Evolutionary conservation across 345 rosid genomes (phyloP).

Genomic region (Citrus sp.): DNA sequence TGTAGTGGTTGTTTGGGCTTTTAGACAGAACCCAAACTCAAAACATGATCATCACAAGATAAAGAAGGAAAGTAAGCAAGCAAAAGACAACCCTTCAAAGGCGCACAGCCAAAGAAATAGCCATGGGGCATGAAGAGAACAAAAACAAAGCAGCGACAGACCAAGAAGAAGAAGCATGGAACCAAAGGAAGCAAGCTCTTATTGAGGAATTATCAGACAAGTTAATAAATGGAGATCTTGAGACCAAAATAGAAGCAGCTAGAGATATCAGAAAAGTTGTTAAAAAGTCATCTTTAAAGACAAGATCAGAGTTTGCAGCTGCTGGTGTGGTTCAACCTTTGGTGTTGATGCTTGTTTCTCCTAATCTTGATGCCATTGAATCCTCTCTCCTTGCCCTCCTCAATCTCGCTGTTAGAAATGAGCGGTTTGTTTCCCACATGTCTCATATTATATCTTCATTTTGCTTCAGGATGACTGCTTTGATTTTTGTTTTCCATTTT

Average conservation of each 20-base stretch:
- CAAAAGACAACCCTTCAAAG: background rate
- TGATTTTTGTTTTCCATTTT: background rate
- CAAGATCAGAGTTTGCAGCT: slow-evolving; percentile 62
- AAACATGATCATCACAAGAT: background rate
- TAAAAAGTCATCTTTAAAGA: slow-evolving; percentile 50
- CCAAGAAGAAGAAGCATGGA: slow-evolving; percentile 45
- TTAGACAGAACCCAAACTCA: slow-evolving; percentile 1
- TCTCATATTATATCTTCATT: background rate
- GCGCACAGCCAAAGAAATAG: background rate
- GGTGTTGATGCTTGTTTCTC: slow-evolving; percentile 55
- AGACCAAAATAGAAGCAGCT: slow-evolving; percentile 61
- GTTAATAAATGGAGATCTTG: slow-evolving; percentile 59
- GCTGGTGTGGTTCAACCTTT: slow-evolving; percentile 74
- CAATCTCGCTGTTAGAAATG: slow-evolving; percentile 72
- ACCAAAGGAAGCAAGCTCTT: slow-evolving; percentile 40
- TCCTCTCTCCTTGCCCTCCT: slow-evolving; percentile 79
- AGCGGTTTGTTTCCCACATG: slow-evolving; percentile 29
- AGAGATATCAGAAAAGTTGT: slow-evolving; percentile 53
- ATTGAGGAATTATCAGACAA: slow-evolving; percentile 43
- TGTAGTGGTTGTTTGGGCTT: slow-evolving; percentile 12
- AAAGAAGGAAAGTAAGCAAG: background rate
- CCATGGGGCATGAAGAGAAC: slow-evolving; percentile 30
- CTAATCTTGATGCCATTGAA: slow-evolving; percentile 56
- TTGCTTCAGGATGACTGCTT: background rate
- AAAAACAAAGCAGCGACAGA: slow-evolving; percentile 14